Evolutionary conservation across 805 yeast species (phyloP).

Genomic region (Zygotorulaspora chibaensis): DNA sequence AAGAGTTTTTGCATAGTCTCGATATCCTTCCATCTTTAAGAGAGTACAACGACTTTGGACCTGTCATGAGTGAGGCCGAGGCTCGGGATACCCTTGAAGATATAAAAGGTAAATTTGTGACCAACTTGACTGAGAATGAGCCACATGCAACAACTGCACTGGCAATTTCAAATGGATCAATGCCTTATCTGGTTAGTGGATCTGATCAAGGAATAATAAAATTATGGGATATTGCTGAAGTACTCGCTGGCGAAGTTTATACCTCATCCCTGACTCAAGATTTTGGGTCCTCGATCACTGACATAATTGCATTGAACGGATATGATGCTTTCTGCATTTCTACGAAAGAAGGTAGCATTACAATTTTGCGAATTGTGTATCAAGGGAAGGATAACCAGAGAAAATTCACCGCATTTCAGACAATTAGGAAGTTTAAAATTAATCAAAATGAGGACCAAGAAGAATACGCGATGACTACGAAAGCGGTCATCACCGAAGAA

Average conservation of each 20-base stretch:
- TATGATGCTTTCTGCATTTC: conserved; percentile 57
- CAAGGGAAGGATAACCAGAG: conserved; percentile 16
- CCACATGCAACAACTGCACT: conserved; percentile 50
- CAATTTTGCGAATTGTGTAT: conserved; percentile 38
- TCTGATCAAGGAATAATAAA: conserved; percentile 69
- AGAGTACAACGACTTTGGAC: conserved; percentile 68
- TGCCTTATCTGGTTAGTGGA: conserved; percentile 68
- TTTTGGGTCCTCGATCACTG: conserved; percentile 47
- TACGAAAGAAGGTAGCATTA: conserved; percentile 36
- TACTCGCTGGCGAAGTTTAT: conserved; percentile 58
- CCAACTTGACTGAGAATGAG: conserved; percentile 61
- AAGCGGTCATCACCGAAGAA: conserved; percentile 39
- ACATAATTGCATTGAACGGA: conserved; percentile 47
- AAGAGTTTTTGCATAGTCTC: conserved; percentile 50
- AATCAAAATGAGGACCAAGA: conserved; percentile 24
- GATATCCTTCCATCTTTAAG: conserved; percentile 53
- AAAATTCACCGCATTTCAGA: conserved; percentile 17
- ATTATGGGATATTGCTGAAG: conserved; percentile 69
- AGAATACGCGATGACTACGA: conserved; percentile 44
- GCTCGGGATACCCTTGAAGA: conserved; percentile 18
- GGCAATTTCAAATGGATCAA: conserved; percentile 51
- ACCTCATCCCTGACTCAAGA: conserved; percentile 45
- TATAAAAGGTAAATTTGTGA: conserved; percentile 48
- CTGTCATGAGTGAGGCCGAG: conserved; percentile 4
- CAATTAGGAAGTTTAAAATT: conserved; percentile 23